These are phyloP conservation scores for Neonectria magnoliae DNA, from an alignment of 2,329 filamentous ascomycete genomes.

Conservation along the genomic window DNA sequence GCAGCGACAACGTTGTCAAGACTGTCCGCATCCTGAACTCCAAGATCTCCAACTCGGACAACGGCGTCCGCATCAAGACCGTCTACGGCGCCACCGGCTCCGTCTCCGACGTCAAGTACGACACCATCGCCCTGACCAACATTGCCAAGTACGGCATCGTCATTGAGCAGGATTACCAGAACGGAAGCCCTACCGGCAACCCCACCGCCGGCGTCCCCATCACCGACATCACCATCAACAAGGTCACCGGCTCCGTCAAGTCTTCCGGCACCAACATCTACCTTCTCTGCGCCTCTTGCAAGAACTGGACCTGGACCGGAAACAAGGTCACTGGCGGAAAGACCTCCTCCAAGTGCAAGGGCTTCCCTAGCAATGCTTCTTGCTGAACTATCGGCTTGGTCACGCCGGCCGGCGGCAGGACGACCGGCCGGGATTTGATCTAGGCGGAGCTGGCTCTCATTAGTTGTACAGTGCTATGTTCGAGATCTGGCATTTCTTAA, in stretches of 20 bases:
- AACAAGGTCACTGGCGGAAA: constrained; percentile 63
- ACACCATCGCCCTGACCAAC: constrained; percentile 53
- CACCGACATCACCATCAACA: constrained; percentile 56
- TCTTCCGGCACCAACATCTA: constrained; percentile 55
- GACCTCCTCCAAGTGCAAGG: constrained; percentile 43
- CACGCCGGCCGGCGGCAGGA: background rate
- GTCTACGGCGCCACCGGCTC: constrained; percentile 56
- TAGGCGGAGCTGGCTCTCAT: background rate
- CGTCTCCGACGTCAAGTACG: constrained; percentile 56
- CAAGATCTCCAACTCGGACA: constrained; percentile 62
- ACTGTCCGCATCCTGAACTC: constrained; percentile 60
- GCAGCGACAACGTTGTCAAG: constrained; percentile 62
- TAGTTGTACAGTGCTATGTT: background rate
- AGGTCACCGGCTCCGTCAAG: constrained; percentile 56
- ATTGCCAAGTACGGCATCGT: constrained; percentile 54
- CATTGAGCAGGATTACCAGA: constrained; percentile 59
- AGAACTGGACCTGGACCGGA: constrained; percentile 62
- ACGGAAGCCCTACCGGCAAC: constrained; percentile 56
- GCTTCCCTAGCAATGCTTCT: constrained; percentile 40
- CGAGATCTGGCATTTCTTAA: constrained; percentile 1
- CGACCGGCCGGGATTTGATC: background rate
- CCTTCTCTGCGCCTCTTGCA: constrained; percentile 63
- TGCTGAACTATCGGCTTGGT: constrained; percentile 22
- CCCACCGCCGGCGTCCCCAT: constrained; percentile 63
- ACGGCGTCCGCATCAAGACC: constrained; percentile 63